Percentiles rank a stretch among this genome's conserved stretches.
These are phyloP conservation scores for Neurospora sp. DNA, from an alignment of 495 filamentous ascomycete species.

Conservation along the genomic window DNA sequence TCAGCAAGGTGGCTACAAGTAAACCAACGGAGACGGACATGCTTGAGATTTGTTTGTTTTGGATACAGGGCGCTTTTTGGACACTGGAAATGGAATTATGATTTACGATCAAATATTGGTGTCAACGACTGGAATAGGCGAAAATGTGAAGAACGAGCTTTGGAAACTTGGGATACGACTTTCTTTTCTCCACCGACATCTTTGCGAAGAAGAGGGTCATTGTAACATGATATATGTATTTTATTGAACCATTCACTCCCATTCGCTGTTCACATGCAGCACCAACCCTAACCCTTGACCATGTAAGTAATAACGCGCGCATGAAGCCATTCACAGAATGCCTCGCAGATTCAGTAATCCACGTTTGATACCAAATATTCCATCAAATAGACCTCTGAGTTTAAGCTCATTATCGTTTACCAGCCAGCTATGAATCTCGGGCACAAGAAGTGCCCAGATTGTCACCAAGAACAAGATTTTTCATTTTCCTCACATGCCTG, in stretches of 20 bases:
- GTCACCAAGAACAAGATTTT: too few species aligned
- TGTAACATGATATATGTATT: neutral
- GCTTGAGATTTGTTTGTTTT: neutral
- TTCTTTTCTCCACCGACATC: neutral
- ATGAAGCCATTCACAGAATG: neutral
- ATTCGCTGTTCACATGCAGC: neutral
- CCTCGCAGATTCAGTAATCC: neutral
- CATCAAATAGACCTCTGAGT: too few species aligned
- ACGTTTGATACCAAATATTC: too few species aligned
- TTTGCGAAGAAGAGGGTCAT: too few species aligned
- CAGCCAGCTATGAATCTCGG: too few species aligned
- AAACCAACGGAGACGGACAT: neutral
- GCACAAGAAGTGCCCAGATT: too few species aligned
- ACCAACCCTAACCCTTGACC: neutral
- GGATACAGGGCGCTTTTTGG: too few species aligned
- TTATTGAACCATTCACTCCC: too few species aligned
- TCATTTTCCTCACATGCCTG: too few species aligned
- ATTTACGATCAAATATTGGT: neutral
- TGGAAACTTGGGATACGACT: neutral
- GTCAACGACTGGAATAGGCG: neutral
- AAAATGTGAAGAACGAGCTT: neutral
- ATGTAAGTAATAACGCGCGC: neutral
- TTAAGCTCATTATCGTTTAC: too few species aligned
- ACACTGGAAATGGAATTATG: too few species aligned
- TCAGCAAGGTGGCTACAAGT: neutral